Evolutionary conservation across 2,329 filamentous ascomycete genomes (phyloP).

Genomic region (Fusarium circinatum): DNA sequence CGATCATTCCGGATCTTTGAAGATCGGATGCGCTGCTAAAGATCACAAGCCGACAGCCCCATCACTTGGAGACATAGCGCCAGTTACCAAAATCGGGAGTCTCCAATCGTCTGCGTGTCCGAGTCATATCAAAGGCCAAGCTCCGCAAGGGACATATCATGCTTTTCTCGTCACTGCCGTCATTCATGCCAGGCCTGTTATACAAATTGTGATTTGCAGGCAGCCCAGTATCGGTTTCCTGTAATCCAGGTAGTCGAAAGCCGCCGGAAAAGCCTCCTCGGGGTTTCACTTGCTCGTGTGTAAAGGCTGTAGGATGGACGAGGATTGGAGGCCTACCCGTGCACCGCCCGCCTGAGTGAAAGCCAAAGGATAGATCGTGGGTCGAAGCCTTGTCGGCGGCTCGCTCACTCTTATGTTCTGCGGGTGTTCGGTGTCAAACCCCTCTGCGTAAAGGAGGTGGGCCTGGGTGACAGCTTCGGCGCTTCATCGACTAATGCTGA

Average conservation of each 20-base stretch:
- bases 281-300: conserved; percentile 50
- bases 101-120: rapidly evolving
- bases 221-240: conserved; percentile 5
- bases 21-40: not conserved
- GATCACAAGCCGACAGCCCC: not conserved
- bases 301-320: not conserved
- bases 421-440: rapidly evolving
- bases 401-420: not conserved
- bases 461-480: rapidly evolving
- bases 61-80: not conserved
- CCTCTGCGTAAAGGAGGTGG: too few relatives aligned
- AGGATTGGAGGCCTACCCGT: too few relatives aligned
- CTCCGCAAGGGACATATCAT: not conserved
- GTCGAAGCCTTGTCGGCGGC: rapidly evolving
- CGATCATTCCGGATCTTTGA: too few relatives aligned
- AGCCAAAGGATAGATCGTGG: not conserved
- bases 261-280: conserved; percentile 42
- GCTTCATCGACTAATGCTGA: rapidly evolving
- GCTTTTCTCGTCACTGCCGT: too few relatives aligned
- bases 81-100: not conserved
- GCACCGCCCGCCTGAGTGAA: too few relatives aligned
- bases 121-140: not conserved
- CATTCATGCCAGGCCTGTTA: conserved; percentile 16
- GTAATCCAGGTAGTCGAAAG: not conserved
- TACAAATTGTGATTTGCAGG: conserved; percentile 34